Conservation (phyloP, 805 yeast species). For the Candida oleophila region DNA sequence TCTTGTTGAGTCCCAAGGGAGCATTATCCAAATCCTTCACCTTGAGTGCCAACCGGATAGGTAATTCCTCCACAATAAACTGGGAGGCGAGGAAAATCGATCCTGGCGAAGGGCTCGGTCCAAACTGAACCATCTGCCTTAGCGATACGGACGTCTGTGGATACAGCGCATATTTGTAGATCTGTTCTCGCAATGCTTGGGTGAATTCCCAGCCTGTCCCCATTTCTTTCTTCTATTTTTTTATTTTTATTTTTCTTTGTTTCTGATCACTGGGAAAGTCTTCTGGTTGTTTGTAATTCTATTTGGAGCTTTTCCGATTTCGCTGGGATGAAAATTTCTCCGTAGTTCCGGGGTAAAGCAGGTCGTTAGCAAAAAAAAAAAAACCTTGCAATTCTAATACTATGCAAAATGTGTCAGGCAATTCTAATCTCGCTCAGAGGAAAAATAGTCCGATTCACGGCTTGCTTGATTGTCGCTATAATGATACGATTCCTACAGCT, state of each 20-base stretch:
- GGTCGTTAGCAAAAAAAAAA: background rate
- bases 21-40: slow-evolving; percentile 81
- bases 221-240: slow-evolving; percentile 16
- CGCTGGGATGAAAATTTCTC: too few relatives aligned
- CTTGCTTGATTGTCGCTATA: background rate
- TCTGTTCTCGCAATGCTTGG: slow-evolving; percentile 48
- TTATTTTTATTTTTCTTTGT: too few relatives aligned
- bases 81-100: slow-evolving; percentile 78
- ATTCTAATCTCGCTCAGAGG: background rate
- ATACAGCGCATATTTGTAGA: slow-evolving; percentile 63
- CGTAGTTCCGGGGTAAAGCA: background rate
- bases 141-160: slow-evolving; percentile 84
- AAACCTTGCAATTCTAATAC: too few relatives aligned
- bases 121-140: slow-evolving; percentile 90
- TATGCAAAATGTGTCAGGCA: background rate
- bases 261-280: background rate
- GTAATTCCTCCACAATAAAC: slow-evolving; percentile 82
- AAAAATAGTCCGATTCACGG: background rate
- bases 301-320: background rate
- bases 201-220: slow-evolving; percentile 53
- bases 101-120: slow-evolving; percentile 76
- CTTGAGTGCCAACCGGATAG: slow-evolving; percentile 80
- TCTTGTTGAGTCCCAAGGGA: slow-evolving; percentile 69
- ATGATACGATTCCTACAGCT: background rate
- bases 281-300: background rate